These are phyloP conservation scores for Gracilariopsis chorda DNA, from an alignment of 23 red algal genomes.

Conservation along the genomic window DNA sequence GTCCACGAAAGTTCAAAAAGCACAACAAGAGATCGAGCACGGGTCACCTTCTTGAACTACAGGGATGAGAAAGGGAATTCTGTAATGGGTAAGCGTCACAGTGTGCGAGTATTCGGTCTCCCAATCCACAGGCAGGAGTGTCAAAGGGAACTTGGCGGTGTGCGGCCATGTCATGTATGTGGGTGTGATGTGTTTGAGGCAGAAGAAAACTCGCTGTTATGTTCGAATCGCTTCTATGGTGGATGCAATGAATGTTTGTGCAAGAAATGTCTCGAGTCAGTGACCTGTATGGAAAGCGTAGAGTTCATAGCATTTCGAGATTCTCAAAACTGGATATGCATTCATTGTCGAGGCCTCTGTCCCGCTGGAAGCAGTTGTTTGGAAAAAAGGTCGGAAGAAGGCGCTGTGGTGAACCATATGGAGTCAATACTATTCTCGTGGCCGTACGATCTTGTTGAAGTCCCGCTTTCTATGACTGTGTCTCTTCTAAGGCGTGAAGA, in stretches of 20 bases:
- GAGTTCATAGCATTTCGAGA: constrained; percentile 23
- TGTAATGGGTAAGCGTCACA: constrained; percentile 64
- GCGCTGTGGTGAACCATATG: background rate
- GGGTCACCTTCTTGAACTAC: constrained; percentile 51
- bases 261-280: constrained; percentile 1
- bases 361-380: background rate
- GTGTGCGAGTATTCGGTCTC: constrained; percentile 44
- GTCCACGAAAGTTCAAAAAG: background rate
- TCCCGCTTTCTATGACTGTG: background rate
- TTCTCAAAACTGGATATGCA: constrained; percentile 47
- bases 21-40: background rate
- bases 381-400: background rate
- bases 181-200: background rate
- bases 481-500: background rate
- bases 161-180: constrained; percentile 35
- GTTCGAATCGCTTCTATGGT: constrained; percentile 14
- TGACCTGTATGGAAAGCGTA: background rate
- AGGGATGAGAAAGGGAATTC: constrained; percentile 77
- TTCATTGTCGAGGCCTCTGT: constrained; percentile 52
- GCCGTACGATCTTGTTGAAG: background rate
- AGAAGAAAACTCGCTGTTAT: background rate
- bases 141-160: constrained; percentile 8
- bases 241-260: constrained; percentile 35
- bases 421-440: background rate
- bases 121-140: constrained; percentile 14